These are phyloP conservation scores for Prasinococcaceae sp. DNA, from an alignment of 139 green algal genomes.

Conservation along the genomic window DNA sequence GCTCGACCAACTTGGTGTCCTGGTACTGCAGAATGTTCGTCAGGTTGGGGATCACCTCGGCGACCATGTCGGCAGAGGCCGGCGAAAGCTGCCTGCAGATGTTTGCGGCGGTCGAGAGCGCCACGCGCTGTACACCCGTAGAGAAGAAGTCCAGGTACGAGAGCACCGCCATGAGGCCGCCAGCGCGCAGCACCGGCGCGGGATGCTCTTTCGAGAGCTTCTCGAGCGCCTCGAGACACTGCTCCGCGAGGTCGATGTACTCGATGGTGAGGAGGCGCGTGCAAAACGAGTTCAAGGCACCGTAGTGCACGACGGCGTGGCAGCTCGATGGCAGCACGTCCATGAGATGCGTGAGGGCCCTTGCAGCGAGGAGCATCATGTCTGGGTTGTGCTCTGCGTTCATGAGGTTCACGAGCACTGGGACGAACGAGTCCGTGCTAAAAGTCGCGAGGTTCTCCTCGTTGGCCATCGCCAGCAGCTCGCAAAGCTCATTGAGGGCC, in stretches of 20 bases:
- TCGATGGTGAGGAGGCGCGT: conserved; percentile 78
- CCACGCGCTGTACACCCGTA: conserved; percentile 65
- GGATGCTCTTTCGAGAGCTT: conserved; percentile 86
- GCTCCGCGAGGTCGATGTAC: conserved; percentile 94
- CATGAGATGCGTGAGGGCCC: conserved; percentile 77
- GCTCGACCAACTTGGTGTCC: conserved; percentile 64
- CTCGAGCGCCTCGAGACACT: conserved; percentile 63
- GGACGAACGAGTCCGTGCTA: conserved; percentile 67
- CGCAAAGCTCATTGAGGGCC: conserved; percentile 70
- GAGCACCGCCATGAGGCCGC: conserved; percentile 70
- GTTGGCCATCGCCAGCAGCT: conserved; percentile 73
- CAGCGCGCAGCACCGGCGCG: conserved; percentile 40
- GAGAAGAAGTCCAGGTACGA: conserved; percentile 94
- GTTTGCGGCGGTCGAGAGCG: conserved; percentile 71
- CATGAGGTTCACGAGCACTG: conserved; percentile 70
- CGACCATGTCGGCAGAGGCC: conserved; percentile 32
- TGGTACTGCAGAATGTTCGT: conserved; percentile 66
- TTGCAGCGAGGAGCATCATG: conserved; percentile 81
- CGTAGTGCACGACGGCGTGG: conserved; percentile 67
- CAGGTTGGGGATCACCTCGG: conserved; percentile 65
- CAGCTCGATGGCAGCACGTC: conserved; percentile 61
- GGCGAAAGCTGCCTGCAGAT: conserved; percentile 56
- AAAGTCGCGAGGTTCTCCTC: conserved; percentile 73
- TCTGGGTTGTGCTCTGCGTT: conserved; percentile 78
- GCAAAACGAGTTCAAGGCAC: conserved; percentile 65